Conservation (phyloP, 352 stramenopile genomes). For the Phytophthora brassicae region DNA sequence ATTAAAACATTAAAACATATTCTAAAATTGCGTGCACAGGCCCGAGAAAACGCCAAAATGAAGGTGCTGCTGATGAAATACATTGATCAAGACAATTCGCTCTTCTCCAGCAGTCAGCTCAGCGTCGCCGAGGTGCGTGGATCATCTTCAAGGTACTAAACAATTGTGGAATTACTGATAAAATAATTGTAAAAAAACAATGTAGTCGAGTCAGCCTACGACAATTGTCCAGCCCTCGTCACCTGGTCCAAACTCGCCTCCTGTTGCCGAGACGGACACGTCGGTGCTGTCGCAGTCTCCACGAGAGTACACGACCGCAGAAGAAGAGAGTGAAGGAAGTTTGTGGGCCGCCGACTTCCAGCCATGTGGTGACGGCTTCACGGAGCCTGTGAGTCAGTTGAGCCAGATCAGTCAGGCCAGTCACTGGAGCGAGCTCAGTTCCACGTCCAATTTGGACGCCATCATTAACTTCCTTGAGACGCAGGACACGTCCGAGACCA, state of each 20-base stretch:
- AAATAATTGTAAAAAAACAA: constrained; percentile 7
- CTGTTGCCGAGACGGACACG: constrained; percentile 19
- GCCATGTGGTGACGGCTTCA: constrained; percentile 45
- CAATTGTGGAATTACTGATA: neutral
- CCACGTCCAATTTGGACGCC: constrained; percentile 81
- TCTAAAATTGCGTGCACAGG: constrained; percentile 29
- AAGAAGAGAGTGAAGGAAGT: constrained; percentile 66
- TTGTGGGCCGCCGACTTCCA: constrained; percentile 65
- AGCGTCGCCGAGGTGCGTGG: constrained; percentile 44
- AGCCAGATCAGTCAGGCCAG: constrained; percentile 75
- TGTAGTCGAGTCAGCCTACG: constrained; percentile 31
- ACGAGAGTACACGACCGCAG: constrained; percentile 38
- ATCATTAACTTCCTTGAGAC: constrained; percentile 86
- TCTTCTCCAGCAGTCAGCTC: constrained; percentile 76
- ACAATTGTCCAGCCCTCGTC: constrained; percentile 7
- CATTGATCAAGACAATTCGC: constrained; percentile 83
- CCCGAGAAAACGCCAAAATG: constrained; percentile 85
- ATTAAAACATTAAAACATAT: too few species aligned
- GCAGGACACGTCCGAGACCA: constrained; percentile 65
- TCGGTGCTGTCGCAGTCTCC: constrained; percentile 44
- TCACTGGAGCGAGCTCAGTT: constrained; percentile 83
- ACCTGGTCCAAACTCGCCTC: constrained; percentile 12
- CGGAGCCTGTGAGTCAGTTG: constrained; percentile 67
- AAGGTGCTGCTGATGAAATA: constrained; percentile 87
- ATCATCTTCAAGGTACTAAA: neutral